Conservation (phyloP, 2,329 filamentous ascomycete species). For the Lizonia empirigonia region DNA sequence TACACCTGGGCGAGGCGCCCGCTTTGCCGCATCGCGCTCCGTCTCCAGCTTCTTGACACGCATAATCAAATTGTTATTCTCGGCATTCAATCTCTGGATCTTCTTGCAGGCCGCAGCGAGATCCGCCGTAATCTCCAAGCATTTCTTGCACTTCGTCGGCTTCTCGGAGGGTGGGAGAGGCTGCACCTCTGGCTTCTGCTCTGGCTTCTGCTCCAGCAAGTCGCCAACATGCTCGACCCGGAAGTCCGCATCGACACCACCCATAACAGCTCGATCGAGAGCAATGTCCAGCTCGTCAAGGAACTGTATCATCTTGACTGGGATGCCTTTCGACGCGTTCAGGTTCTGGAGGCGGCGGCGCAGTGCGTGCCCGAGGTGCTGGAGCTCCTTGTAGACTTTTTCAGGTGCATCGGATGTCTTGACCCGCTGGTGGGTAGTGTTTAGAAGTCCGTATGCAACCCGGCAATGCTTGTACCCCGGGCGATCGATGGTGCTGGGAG, state of each 20-base stretch:
- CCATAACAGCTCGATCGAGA: conserved; percentile 16
- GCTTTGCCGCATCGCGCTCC: no score
- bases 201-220: conserved; percentile 14
- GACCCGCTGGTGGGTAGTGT: conserved; percentile 19
- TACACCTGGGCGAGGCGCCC: no score
- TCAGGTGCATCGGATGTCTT: conserved; percentile 11
- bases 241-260: conserved; percentile 18
- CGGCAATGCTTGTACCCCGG: conserved; percentile 22
- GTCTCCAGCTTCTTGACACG: conserved; percentile 21
- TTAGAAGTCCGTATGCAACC: conserved; percentile 29
- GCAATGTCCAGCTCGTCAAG: conserved; percentile 25
- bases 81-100: conserved; percentile 26
- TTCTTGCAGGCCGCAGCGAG: conserved; percentile 18
- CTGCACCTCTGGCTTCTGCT: no score
- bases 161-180: no score
- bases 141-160: conserved; percentile 16
- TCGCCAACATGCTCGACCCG: conserved; percentile 14
- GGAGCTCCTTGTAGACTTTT: conserved; percentile 27
- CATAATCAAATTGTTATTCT: conserved; percentile 28
- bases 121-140: conserved; percentile 19
- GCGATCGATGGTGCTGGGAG: conserved; percentile 21
- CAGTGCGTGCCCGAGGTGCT: conserved; percentile 21
- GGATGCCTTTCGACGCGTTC: conserved; percentile 24
- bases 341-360: conserved; percentile 22
- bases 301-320: conserved; percentile 21